Evolutionary conservation across 306 rosid species (phyloP).

Genomic region (Vicia sativa): DNA sequence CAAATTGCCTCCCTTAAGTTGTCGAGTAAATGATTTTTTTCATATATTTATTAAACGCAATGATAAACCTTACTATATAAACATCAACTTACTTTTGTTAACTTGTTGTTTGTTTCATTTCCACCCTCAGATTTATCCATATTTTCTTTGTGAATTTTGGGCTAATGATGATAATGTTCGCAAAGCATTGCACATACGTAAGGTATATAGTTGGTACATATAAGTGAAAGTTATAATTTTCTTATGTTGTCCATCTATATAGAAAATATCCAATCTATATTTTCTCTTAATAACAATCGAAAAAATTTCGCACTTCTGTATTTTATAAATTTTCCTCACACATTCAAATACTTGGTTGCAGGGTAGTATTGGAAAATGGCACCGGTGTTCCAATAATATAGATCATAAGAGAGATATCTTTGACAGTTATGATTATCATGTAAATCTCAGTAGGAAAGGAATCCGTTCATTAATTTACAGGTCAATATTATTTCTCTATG

Average conservation of each 20-base stretch:
- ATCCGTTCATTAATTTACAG: conserved; percentile 55
- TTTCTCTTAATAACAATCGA: background rate
- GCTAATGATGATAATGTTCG: conserved; percentile 61
- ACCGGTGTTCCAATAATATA: conserved; percentile 32
- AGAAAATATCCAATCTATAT: background rate
- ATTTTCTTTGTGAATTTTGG: conserved; percentile 53
- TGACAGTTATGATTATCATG: conserved; percentile 39
- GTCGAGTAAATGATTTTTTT: conserved; percentile 47
- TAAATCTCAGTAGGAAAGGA: conserved; percentile 55
- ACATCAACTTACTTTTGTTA: background rate
- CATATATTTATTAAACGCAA: background rate
- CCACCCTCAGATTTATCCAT: conserved; percentile 32
- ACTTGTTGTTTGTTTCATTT: conserved; percentile 5
- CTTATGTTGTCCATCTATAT: background rate
- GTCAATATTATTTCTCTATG: conserved; percentile 25
- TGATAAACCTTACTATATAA: background rate
- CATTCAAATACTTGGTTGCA: conserved; percentile 7
- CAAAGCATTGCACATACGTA: conserved; percentile 48
- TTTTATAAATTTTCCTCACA: background rate
- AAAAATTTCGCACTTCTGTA: background rate
- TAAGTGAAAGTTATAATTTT: background rate
- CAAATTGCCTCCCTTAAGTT: conserved; percentile 37
- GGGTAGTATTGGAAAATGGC: conserved; percentile 54
- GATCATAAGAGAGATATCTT: background rate
- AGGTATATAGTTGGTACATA: conserved; percentile 43